phyloP scores from a whole-genome alignment of 495 filamentous ascomycete genomes.

The Elasticomyces elasticus region DNA sequence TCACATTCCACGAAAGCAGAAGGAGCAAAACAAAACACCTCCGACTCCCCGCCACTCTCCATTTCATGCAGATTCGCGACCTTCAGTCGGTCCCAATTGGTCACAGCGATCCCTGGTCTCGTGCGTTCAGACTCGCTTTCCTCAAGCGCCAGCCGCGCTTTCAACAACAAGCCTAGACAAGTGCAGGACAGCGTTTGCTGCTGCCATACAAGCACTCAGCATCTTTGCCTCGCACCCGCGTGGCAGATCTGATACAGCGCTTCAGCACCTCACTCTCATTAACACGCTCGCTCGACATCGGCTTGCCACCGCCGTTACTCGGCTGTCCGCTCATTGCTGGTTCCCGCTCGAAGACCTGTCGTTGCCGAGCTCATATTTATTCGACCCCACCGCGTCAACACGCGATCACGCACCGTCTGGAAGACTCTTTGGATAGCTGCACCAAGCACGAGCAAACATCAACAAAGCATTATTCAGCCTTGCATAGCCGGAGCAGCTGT shows the following conservation, averaged over 20 bases:
- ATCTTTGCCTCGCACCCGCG: neutral
- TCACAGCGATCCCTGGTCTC: neutral
- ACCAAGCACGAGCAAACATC: neutral
- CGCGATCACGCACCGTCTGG: neutral
- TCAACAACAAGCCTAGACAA: constrained; percentile 4
- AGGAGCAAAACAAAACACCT: constrained; percentile 4
- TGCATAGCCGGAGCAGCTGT: neutral
- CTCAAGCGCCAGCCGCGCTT: neutral
- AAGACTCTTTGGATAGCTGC: neutral
- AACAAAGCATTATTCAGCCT: neutral
- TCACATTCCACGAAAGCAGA: neutral
- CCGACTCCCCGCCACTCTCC: neutral
- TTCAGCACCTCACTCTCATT: neutral
- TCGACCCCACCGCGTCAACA: neutral
- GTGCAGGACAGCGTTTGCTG: neutral
- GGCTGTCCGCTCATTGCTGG: neutral
- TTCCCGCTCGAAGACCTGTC: neutral
- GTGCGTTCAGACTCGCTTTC: neutral
- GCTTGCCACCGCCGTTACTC: neutral
- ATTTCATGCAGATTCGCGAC: neutral
- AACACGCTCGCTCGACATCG: neutral
- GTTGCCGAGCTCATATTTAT: neutral
- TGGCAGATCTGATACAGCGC: neutral
- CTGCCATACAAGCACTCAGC: neutral
- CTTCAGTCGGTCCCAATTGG: neutral